Percentiles rank a stretch among this genome's conserved stretches.
Evolutionary conservation across 140 eudicot genomes (phyloP).

Genomic region (Cichorium intybus): DNA sequence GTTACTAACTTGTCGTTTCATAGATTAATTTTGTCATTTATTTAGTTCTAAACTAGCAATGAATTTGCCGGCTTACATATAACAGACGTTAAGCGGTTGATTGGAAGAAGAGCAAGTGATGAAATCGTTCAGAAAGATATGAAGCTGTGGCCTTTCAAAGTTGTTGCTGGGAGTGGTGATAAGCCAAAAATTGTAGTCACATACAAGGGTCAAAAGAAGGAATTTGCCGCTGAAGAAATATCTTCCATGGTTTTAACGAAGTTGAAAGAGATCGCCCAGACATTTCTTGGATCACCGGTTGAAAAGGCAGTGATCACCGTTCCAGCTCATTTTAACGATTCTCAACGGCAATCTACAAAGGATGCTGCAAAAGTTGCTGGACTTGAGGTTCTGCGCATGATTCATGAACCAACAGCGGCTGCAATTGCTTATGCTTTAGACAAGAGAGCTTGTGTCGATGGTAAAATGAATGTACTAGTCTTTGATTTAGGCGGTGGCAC

Average conservation of each 20-base stretch:
- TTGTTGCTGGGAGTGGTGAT: background rate
- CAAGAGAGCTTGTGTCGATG: background rate
- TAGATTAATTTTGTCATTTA: background rate
- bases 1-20: background rate
- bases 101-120: conserved; percentile 8
- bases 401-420: background rate
- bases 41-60: no score
- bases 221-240: background rate
- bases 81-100: background rate
- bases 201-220: background rate
- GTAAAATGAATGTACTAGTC: conserved; percentile 1
- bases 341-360: background rate
- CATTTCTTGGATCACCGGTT: background rate
- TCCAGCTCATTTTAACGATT: background rate
- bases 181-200: background rate
- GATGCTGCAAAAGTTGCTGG: background rate
- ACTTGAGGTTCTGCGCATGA: background rate
- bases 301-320: background rate
- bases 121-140: background rate
- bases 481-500: conserved; percentile 9
- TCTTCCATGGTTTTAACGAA: background rate
- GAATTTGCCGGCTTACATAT: background rate
- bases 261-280: background rate
- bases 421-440: background rate
- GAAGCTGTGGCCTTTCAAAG: background rate